These are phyloP conservation scores for Blastocystis sp. DNA, from an alignment of 352 stramenopile species.

Conservation along the genomic window DNA sequence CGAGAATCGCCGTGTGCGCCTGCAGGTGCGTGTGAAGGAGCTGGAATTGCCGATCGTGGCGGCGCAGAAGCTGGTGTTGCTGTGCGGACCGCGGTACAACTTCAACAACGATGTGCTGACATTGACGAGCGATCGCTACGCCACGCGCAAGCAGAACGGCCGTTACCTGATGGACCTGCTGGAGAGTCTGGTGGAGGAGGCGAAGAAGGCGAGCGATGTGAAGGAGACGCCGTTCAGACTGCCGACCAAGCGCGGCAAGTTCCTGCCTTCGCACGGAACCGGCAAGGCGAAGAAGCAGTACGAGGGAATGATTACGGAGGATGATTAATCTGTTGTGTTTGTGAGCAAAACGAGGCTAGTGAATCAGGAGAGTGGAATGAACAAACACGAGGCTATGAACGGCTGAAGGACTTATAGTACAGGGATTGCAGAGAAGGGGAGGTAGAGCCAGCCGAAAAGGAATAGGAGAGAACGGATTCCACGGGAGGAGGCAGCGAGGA, in stretches of 20 bases:
- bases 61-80: slow-evolving; percentile 65
- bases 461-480: background rate
- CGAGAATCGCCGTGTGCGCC: slow-evolving; percentile 40
- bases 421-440: background rate
- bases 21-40: slow-evolving; percentile 53
- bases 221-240: slow-evolving; percentile 14
- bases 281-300: slow-evolving; percentile 66
- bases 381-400: no score
- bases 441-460: background rate
- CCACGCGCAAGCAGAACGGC: slow-evolving; percentile 61
- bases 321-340: slow-evolving; percentile 37
- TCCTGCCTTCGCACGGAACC: slow-evolving; percentile 28
- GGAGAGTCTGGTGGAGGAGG: slow-evolving; percentile 65
- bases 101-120: slow-evolving; percentile 69
- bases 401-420: background rate
- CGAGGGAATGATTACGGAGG: slow-evolving; percentile 65
- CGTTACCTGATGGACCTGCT: slow-evolving; percentile 63
- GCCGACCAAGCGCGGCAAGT: slow-evolving; percentile 38
- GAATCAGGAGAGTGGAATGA: no score
- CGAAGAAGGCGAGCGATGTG: slow-evolving; percentile 54
- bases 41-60: slow-evolving; percentile 31
- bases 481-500: background rate
- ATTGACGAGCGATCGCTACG: slow-evolving; percentile 56
- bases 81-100: slow-evolving; percentile 64
- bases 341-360: no score